Conservation (phyloP, 805 yeast species). For the Metschnikowia kunwiensis region DNA sequence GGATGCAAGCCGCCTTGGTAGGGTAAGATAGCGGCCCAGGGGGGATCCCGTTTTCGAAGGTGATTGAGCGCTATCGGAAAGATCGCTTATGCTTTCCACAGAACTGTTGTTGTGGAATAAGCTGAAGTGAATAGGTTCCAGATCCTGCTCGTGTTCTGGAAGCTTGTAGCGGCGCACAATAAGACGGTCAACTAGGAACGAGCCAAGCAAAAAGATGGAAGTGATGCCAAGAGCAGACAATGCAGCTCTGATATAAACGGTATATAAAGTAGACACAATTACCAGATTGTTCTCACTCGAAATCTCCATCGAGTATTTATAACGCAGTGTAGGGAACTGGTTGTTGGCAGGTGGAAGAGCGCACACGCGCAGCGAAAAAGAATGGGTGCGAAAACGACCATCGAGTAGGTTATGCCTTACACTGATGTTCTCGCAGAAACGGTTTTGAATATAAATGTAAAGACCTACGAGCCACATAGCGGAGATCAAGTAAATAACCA, state of each 20-base stretch:
- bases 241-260: constrained; percentile 2
- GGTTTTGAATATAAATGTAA: too few relatives aligned
- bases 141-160: constrained; percentile 7
- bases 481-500: too few relatives aligned
- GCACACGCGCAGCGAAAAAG: too few relatives aligned
- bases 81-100: neutral
- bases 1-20: neutral
- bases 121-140: neutral
- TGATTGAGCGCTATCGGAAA: neutral
- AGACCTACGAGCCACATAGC: too few relatives aligned
- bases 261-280: neutral
- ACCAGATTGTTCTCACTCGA: constrained; percentile 2
- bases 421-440: too few relatives aligned
- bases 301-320: constrained; percentile 9
- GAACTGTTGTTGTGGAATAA: neutral
- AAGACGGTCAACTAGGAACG: constrained; percentile 5
- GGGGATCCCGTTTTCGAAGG: neutral
- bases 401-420: too few relatives aligned
- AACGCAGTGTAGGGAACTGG: too few relatives aligned
- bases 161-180: constrained; percentile 8
- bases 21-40: neutral
- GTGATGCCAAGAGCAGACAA: constrained; percentile 1
- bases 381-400: too few relatives aligned
- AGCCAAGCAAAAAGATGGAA: neutral
- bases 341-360: too few relatives aligned